Evolutionary conservation across 768 basidiomycete species (phyloP).

Genomic region (Pilatotrama ljubarskyi): DNA sequence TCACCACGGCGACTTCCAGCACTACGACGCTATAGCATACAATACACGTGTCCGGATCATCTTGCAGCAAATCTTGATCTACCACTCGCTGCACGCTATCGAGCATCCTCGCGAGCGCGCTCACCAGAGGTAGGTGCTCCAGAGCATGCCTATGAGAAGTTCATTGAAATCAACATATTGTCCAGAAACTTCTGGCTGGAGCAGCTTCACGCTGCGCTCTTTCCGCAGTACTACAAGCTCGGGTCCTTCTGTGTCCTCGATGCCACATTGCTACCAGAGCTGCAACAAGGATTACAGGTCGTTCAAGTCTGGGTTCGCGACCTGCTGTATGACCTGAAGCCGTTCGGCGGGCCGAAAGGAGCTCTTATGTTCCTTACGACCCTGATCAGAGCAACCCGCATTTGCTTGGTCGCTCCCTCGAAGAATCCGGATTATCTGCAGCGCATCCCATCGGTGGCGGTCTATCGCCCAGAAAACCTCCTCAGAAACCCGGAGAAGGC

Average conservation of each 20-base stretch:
- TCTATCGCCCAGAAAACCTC: conserved; percentile 1
- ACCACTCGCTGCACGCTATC: conserved; percentile 33
- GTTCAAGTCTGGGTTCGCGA: conserved; percentile 49
- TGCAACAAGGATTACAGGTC: conserved; percentile 35
- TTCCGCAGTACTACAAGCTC: conserved; percentile 47
- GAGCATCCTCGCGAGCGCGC: neutral
- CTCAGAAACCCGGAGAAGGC: conserved; percentile 9
- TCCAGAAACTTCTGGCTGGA: conserved; percentile 37
- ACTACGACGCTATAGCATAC: conserved; percentile 37
- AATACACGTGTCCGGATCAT: conserved; percentile 45
- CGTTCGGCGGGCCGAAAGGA: conserved; percentile 23
- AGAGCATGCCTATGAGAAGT: no score
- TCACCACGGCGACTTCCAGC: conserved; percentile 35
- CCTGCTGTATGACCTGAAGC: conserved; percentile 33
- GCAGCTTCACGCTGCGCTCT: conserved; percentile 49
- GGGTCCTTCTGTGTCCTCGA: conserved; percentile 45
- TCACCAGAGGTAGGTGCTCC: neutral
- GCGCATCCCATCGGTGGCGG: conserved; percentile 33
- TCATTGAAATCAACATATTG: no score
- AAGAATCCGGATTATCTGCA: conserved; percentile 38
- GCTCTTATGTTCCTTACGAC: conserved; percentile 40
- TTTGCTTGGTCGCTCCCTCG: conserved; percentile 42
- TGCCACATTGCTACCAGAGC: conserved; percentile 40
- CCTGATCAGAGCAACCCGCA: conserved; percentile 37
- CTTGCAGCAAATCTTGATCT: conserved; percentile 51